These are phyloP conservation scores for Hymenoscyphus repandus DNA, from an alignment of 2,329 filamentous ascomycete genomes.

Conservation along the genomic window DNA sequence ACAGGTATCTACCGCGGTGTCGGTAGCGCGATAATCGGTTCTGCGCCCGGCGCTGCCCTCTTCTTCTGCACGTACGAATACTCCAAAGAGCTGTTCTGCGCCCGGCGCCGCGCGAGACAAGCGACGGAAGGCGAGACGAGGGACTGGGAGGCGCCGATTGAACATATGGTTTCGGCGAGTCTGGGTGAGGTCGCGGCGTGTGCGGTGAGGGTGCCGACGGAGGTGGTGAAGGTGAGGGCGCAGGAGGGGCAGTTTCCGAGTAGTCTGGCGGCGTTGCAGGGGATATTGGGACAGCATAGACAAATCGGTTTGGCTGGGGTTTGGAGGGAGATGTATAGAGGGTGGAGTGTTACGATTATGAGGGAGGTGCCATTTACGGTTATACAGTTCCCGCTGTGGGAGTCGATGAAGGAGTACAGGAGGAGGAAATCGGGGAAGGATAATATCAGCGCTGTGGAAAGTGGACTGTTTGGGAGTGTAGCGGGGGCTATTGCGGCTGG, in stretches of 20 bases:
- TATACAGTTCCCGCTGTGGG: constrained; percentile 97
- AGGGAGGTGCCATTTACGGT: constrained; percentile 96
- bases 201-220: constrained; percentile 85
- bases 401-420: constrained; percentile 76
- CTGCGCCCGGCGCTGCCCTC: constrained; percentile 86
- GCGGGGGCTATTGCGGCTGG: constrained; percentile 82
- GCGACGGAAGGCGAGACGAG: constrained; percentile 22
- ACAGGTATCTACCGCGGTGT: constrained; percentile 89
- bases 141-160: constrained; percentile 33
- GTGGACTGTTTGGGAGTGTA: constrained; percentile 76
- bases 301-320: constrained; percentile 50
- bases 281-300: constrained; percentile 55
- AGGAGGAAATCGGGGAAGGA: constrained; percentile 37
- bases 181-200: constrained; percentile 90
- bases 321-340: constrained; percentile 81
- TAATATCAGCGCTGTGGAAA: constrained; percentile 67
- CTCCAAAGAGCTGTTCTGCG: constrained; percentile 52
- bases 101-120: constrained; percentile 24
- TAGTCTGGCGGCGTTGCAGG: constrained; percentile 59
- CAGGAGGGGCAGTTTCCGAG: constrained; percentile 80
- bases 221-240: constrained; percentile 94
- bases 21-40: constrained; percentile 82
- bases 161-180: constrained; percentile 81
- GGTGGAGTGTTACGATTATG: constrained; percentile 88
- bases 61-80: constrained; percentile 96